These are phyloP conservation scores for Pogostemon cablin DNA, from an alignment of 257 asterid genomes.

Conservation along the genomic window DNA sequence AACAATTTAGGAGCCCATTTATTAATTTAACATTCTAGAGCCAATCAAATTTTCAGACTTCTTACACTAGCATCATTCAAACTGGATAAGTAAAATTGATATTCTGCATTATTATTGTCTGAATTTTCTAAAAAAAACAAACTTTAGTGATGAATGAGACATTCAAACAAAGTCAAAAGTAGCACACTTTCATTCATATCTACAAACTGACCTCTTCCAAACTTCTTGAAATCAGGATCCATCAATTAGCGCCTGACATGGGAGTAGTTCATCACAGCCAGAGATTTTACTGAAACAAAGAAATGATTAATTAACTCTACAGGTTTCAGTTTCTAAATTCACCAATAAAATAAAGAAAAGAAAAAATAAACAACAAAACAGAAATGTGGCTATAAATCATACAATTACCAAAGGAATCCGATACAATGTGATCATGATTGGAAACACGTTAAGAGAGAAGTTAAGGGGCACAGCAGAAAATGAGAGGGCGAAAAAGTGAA, in stretches of 20 bases:
- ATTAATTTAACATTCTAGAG: neutral
- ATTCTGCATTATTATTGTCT: constrained; percentile 1
- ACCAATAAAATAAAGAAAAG: constrained; percentile 23
- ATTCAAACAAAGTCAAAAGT: constrained; percentile 23
- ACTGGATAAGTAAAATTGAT: neutral
- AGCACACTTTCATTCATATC: constrained; percentile 17
- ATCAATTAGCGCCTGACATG: constrained; percentile 59
- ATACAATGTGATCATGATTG: constrained; percentile 11
- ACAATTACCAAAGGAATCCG: neutral
- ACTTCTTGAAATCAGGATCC: constrained; percentile 88
- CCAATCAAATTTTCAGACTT: constrained; percentile 8
- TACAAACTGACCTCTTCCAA: constrained; percentile 80
- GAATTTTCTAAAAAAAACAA: constrained; percentile 14
- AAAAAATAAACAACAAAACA: neutral
- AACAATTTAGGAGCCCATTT: neutral
- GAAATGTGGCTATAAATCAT: neutral
- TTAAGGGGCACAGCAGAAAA: constrained; percentile 3
- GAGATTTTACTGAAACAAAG: constrained; percentile 38
- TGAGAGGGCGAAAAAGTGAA: constrained; percentile 14
- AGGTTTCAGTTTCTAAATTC: constrained; percentile 8
- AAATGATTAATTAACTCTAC: constrained; percentile 17
- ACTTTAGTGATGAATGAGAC: constrained; percentile 13
- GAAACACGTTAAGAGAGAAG: constrained; percentile 19
- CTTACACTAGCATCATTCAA: constrained; percentile 7
- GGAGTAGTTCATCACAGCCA: constrained; percentile 54